Evolutionary conservation across 768 basidiomycete species (phyloP).

Genomic region (Psilocybe tampanensis): DNA sequence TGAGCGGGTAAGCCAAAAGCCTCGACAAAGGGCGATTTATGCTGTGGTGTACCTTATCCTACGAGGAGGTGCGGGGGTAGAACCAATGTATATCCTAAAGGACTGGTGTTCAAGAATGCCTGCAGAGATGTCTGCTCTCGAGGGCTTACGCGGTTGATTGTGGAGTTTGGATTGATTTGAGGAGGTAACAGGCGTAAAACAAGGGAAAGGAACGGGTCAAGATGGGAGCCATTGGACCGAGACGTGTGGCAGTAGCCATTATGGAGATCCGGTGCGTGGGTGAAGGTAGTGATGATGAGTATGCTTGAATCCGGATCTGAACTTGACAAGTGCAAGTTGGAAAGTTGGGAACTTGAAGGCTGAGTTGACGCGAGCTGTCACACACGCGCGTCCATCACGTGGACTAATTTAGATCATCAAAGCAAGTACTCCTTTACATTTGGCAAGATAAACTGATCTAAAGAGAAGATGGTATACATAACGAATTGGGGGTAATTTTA

Average conservation of each 20-base stretch:
- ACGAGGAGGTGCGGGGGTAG: slow-evolving; percentile 67
- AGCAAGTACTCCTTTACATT: neutral
- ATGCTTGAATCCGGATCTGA: neutral
- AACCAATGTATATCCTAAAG: slow-evolving; percentile 73
- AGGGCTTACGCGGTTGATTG: slow-evolving; percentile 43
- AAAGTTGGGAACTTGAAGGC: neutral
- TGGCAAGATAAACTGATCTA: neutral
- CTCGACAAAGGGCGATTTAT: neutral
- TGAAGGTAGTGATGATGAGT: neutral
- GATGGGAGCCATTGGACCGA: slow-evolving; percentile 20
- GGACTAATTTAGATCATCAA: slow-evolving; percentile 15
- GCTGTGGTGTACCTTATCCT: slow-evolving; percentile 51
- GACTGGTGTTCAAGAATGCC: slow-evolving; percentile 7
- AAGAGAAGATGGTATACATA: neutral
- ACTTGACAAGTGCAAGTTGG: no score
- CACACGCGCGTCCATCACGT: slow-evolving; percentile 25
- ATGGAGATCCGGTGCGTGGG: neutral
- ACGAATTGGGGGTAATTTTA: neutral
- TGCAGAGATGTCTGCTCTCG: neutral
- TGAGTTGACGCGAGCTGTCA: slow-evolving; percentile 22
- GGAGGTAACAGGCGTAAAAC: slow-evolving; percentile 85
- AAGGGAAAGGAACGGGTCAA: slow-evolving; percentile 44
- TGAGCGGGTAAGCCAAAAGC: neutral
- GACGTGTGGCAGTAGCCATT: slow-evolving; percentile 10
- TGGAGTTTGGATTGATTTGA: slow-evolving; percentile 64